phyloP scores from a whole-genome alignment of 257 asterid genomes.

The Primulina huaijiensis region DNA sequence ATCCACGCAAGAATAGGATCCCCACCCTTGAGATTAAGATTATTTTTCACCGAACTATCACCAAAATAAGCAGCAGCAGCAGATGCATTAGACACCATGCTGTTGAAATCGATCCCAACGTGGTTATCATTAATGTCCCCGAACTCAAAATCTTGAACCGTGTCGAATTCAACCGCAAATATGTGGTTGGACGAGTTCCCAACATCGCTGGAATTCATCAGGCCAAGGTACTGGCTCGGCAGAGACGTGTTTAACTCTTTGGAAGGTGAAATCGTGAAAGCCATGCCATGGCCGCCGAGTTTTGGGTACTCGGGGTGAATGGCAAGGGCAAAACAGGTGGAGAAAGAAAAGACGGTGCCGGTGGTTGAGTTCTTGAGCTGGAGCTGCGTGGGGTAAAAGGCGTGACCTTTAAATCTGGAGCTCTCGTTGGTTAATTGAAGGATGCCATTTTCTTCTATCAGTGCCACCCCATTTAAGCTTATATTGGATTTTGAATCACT shows the following conservation, averaged over 20 bases:
- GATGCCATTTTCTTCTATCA: slow-evolving; percentile 34
- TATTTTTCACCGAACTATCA: slow-evolving; percentile 26
- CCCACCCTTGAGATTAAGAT: slow-evolving; percentile 51
- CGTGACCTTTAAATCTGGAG: slow-evolving; percentile 45
- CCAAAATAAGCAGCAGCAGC: slow-evolving; percentile 45
- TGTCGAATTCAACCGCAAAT: slow-evolving; percentile 71
- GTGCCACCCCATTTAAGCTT: slow-evolving; percentile 40
- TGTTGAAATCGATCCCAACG: slow-evolving; percentile 53
- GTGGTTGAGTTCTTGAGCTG: slow-evolving; percentile 50
- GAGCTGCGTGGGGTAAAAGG: slow-evolving; percentile 47
- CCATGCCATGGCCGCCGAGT: slow-evolving; percentile 78
- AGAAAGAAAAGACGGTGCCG: slow-evolving; percentile 46
- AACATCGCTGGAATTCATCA: slow-evolving; percentile 41
- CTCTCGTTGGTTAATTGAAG: slow-evolving; percentile 52
- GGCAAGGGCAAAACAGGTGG: slow-evolving; percentile 54
- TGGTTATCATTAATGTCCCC: slow-evolving; percentile 59
- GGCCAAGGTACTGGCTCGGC: slow-evolving; percentile 69
- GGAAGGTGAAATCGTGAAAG: slow-evolving; percentile 46
- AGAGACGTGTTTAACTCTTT: slow-evolving; percentile 34
- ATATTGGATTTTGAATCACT: slow-evolving; percentile 26
- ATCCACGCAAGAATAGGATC: slow-evolving; percentile 55
- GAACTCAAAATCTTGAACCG: slow-evolving; percentile 63
- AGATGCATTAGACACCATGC: slow-evolving; percentile 42
- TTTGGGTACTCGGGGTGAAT: slow-evolving; percentile 62
- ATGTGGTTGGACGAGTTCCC: slow-evolving; percentile 57